phyloP scores from a whole-genome alignment of 2,329 filamentous ascomycete genomes.

The Chaetomiaceae sp. region DNA sequence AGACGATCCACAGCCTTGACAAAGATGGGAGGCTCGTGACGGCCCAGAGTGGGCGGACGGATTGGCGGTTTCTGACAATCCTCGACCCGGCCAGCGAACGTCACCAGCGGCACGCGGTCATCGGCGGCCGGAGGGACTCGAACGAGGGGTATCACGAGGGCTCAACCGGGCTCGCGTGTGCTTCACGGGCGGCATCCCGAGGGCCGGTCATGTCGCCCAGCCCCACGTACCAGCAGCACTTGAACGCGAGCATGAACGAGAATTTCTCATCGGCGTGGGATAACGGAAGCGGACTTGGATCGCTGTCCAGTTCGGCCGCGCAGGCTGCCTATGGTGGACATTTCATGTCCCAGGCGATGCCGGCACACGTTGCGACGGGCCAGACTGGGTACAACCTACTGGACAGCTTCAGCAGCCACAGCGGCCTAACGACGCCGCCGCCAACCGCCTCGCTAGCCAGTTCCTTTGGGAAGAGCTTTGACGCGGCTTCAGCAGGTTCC shows the following conservation, averaged over 20 bases:
- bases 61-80: conserved; percentile 59
- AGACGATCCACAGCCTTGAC: conserved; percentile 41
- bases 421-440: conserved; percentile 49
- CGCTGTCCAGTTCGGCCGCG: conserved; percentile 12
- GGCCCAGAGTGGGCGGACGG: conserved; percentile 47
- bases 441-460: conserved; percentile 48
- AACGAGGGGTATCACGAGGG: conserved; percentile 8
- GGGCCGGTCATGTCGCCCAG: conserved; percentile 52
- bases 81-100: conserved; percentile 56
- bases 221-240: conserved; percentile 46
- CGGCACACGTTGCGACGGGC: background rate
- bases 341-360: conserved; percentile 9
- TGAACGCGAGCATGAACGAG: conserved; percentile 53
- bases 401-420: conserved; percentile 19
- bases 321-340: conserved; percentile 19
- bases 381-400: conserved; percentile 13
- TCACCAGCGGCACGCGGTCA: conserved; percentile 46
- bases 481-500: conserved; percentile 23
- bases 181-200: conserved; percentile 18
- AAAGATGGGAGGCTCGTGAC: conserved; percentile 39
- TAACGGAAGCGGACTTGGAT: conserved; percentile 21
- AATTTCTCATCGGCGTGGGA: conserved; percentile 49
- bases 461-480: conserved; percentile 43
- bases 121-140: conserved; percentile 26
- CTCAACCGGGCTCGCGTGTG: background rate